Evolutionary conservation across 2,329 filamentous ascomycete species (phyloP).

Genomic region (Penicillium sp.): DNA sequence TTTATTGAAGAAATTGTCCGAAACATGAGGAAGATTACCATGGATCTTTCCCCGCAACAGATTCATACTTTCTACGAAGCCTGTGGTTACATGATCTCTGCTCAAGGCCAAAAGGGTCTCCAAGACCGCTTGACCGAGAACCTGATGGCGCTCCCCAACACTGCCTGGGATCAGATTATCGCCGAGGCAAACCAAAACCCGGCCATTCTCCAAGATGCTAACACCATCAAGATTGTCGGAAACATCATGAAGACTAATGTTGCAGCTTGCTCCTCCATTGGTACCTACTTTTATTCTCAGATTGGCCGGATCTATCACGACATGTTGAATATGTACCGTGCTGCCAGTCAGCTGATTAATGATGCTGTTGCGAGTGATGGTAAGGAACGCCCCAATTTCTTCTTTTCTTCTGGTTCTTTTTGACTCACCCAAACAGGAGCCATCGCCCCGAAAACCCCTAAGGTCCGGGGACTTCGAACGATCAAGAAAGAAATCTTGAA

Average conservation of each 20-base stretch:
- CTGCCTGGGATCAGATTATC: slow-evolving; percentile 95
- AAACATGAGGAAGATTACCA: slow-evolving; percentile 93
- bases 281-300: slow-evolving; percentile 95
- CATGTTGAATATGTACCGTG: slow-evolving; percentile 98
- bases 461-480: slow-evolving; percentile 87
- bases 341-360: slow-evolving; percentile 93
- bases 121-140: slow-evolving; percentile 90
- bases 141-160: slow-evolving; percentile 89
- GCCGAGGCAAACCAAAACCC: slow-evolving; percentile 80
- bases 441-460: slow-evolving; percentile 95
- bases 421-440: slow-evolving; percentile 57
- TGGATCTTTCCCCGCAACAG: slow-evolving; percentile 91
- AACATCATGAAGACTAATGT: slow-evolving; percentile 99
- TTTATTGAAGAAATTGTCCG: slow-evolving; percentile 99
- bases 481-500: slow-evolving; percentile 99
- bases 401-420: neutral
- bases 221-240: slow-evolving; percentile 97
- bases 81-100: slow-evolving; percentile 98
- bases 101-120: slow-evolving; percentile 89
- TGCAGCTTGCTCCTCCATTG: slow-evolving; percentile 94
- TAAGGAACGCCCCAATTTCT: slow-evolving; percentile 38
- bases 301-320: slow-evolving; percentile 97
- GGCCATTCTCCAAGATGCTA: slow-evolving; percentile 79
- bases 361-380: slow-evolving; percentile 84
- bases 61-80: slow-evolving; percentile 99